Conservation (phyloP, 129 eudicot genomes). For the Ambrosia trifida region DNA sequence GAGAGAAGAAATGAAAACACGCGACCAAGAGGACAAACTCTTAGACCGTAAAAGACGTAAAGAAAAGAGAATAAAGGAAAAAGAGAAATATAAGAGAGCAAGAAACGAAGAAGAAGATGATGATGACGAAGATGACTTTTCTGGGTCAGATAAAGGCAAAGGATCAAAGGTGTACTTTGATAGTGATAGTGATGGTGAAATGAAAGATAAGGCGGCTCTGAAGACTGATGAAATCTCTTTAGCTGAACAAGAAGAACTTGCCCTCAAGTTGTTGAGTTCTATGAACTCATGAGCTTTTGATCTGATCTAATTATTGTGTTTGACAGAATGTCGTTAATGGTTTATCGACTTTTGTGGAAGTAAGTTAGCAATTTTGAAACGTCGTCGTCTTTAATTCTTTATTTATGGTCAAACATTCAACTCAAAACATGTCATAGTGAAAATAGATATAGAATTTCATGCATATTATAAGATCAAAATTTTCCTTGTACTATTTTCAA, state of each 20-base stretch:
- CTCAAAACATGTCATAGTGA: too few species aligned
- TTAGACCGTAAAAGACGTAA: conserved; percentile 68
- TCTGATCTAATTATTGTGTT: conserved; percentile 19
- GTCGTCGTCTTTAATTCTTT: too few species aligned
- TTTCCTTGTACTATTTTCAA: too few species aligned
- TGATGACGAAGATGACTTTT: conserved; percentile 45
- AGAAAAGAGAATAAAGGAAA: conserved; percentile 74
- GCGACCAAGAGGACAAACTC: conserved; percentile 76
- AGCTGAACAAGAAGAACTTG: conserved; percentile 87
- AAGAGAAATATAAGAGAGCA: conserved; percentile 66
- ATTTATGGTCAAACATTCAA: too few species aligned
- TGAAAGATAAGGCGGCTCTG: conserved; percentile 32
- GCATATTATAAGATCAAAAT: too few species aligned
- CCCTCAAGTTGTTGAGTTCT: conserved; percentile 86
- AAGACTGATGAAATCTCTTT: conserved; percentile 55
- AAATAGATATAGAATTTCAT: too few species aligned
- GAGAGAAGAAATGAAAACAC: conserved; percentile 64
- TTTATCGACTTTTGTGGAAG: background rate
- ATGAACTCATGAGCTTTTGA: conserved; percentile 48
- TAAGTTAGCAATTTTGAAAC: too few species aligned
- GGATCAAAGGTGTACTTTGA: conserved; percentile 62
- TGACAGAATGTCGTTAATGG: background rate
- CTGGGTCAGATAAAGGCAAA: conserved; percentile 50
- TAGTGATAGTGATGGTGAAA: conserved; percentile 59
- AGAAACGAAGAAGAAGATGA: conserved; percentile 56